phyloP scores from a whole-genome alignment of 305 asterid species.

The Solanum hybrid region DNA sequence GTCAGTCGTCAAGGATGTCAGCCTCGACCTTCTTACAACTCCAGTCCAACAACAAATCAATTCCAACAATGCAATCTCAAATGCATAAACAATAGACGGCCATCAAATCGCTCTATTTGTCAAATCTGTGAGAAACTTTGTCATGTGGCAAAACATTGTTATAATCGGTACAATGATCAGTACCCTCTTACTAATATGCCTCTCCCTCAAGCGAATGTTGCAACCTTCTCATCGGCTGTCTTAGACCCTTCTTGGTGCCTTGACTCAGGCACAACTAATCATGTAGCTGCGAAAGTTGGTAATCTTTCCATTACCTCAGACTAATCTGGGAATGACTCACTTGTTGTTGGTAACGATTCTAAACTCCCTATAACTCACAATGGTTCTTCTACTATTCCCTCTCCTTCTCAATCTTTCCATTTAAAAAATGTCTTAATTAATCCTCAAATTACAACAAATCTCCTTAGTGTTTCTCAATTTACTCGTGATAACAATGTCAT shows the following conservation, averaged over 20 bases:
- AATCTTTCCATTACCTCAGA: background rate
- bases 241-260: background rate
- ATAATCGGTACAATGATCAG: background rate
- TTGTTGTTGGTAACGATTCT: background rate
- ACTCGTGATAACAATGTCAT: no score
- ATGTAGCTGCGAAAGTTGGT: background rate
- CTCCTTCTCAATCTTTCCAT: no score
- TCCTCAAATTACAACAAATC: no score
- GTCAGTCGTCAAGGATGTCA: background rate
- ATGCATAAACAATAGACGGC: background rate
- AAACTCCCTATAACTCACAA: background rate
- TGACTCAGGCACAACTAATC: background rate
- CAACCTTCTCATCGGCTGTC: background rate
- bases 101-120: background rate
- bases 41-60: background rate
- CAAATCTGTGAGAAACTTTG: background rate
- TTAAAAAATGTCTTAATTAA: no score
- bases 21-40: background rate
- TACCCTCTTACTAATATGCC: background rate
- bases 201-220: background rate
- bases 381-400: no score
- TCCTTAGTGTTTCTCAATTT: no score
- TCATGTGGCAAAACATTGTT: background rate
- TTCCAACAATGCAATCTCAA: background rate
- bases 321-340: background rate